Conservation (phyloP, 2,329 filamentous ascomycete species). For the Alternaria arbusti region DNA sequence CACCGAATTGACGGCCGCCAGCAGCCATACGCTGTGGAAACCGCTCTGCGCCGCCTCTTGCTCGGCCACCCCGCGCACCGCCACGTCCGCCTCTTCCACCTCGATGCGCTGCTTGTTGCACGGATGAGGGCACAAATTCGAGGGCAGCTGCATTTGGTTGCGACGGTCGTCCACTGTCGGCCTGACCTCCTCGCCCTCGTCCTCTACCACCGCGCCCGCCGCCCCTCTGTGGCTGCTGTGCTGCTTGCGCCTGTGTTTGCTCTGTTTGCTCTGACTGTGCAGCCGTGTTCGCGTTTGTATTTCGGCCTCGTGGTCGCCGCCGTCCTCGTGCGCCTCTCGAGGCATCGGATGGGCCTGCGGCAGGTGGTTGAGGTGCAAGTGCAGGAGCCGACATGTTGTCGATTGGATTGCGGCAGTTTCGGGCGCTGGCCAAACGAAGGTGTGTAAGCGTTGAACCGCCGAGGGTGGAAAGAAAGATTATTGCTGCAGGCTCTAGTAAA, state of each 20-base stretch:
- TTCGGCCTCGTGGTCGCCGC: constrained; percentile 33
- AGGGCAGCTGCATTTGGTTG: constrained; percentile 5
- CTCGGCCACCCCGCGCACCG: constrained; percentile 20
- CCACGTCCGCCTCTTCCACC: constrained; percentile 21
- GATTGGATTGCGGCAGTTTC: not conserved
- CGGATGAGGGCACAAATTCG: constrained; percentile 7
- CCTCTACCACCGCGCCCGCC: constrained; percentile 24
- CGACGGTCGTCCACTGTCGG: constrained; percentile 5
- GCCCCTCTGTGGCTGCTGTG: constrained; percentile 26
- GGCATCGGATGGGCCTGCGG: constrained; percentile 14
- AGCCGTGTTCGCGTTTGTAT: constrained; percentile 7
- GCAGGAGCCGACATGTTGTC: constrained; percentile 31
- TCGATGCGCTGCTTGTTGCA: constrained; percentile 13
- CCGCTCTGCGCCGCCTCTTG: constrained; percentile 25
- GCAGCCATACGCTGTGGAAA: constrained; percentile 32
- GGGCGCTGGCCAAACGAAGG: not conserved
- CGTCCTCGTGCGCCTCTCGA: constrained; percentile 25
- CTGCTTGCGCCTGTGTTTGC: constrained; percentile 24
- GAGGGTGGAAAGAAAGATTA: not conserved
- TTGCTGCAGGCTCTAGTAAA: constrained; percentile 33
- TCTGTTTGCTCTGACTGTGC: constrained; percentile 24
- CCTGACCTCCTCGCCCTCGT: constrained; percentile 24
- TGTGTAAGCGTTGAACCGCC: not conserved
- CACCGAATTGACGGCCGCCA: constrained; percentile 57
- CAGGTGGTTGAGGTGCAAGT: constrained; percentile 16